Evolutionary conservation across 1,284 basidiomycete species (phyloP), one percentile per base, ranked within the genome.

Genomic region (Cryptococcus amylolentus): DNA sequence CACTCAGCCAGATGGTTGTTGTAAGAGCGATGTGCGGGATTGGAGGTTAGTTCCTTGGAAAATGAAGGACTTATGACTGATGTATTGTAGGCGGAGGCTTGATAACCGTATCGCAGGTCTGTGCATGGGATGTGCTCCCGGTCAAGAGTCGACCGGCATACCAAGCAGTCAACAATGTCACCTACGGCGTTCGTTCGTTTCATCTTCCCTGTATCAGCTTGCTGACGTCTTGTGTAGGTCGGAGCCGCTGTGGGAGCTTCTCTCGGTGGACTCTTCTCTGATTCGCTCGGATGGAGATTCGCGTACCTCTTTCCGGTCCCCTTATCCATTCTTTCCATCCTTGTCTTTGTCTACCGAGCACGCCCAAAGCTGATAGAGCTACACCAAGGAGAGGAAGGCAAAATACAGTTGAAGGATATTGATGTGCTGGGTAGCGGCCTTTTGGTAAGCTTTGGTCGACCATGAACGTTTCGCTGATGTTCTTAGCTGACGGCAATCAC

Each of bases 101-200:
- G 28, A 65, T 65, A 35, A 63, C 61, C 9, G 62, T 60, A 20
- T 57, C 60, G 3, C 63, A 65, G 55, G 61, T 62, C 10, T 60
- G 58, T 43, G 59, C 61, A 4, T 65, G 61, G 61, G 63, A 65
- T 50, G 50, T 65, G 16, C 48, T 65, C 13, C 60, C 63, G 1
- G 27, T 49, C 10, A 49, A 56, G 26, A 39, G 35, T n/a, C 53
- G 63, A 38, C 61, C 63, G 5, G 23, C 63, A 12, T 65, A 65
- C 39, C 63, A 65, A 54, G 63, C 61, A n/a, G 50, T 58, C 45
- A 66, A 63, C 45, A 66, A 66, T 28, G 54, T 63, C 18, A 59
- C 56, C 20, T 66, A 63, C 45, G 64, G 64, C 13, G 64, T 66
- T 28, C 35, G 61, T 60, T 1, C 35, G 18, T 42, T 42, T 42